phyloP scores from a whole-genome alignment of 768 basidiomycete genomes.

The Lactarius indigo region DNA sequence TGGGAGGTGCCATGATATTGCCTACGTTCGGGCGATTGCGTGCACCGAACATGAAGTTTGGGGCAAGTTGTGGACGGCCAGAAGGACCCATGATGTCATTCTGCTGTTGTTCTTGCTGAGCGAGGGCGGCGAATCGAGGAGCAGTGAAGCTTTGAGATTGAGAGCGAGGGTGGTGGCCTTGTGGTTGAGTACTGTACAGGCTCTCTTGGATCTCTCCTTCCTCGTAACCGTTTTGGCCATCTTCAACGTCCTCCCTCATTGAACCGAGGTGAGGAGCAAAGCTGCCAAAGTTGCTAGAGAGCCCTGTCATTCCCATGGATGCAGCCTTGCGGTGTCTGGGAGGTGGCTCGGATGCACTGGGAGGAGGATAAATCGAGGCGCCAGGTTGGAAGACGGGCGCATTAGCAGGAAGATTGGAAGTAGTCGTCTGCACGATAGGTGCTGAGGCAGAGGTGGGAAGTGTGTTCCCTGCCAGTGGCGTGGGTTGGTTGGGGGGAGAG shows the following conservation, averaged over 20 bases:
- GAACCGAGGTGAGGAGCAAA: slow-evolving; percentile 79
- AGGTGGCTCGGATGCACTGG: slow-evolving; percentile 41
- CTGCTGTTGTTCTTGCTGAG: slow-evolving; percentile 53
- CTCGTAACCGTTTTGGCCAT: slow-evolving; percentile 50
- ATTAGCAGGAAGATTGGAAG: slow-evolving; percentile 57
- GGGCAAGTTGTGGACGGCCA: slow-evolving; percentile 85
- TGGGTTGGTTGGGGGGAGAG: slow-evolving; percentile 54
- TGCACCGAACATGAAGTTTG: slow-evolving; percentile 87
- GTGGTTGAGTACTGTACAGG: slow-evolving; percentile 40
- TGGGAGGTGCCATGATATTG: slow-evolving; percentile 62
- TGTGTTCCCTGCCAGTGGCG: slow-evolving; percentile 39
- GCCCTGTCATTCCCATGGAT: slow-evolving; percentile 59
- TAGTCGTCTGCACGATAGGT: slow-evolving; percentile 42
- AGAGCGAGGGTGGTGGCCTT: slow-evolving; percentile 64
- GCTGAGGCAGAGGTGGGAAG: slow-evolving; percentile 40
- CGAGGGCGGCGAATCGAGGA: slow-evolving; percentile 82
- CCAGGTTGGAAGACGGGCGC: slow-evolving; percentile 77
- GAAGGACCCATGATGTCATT: slow-evolving; percentile 60
- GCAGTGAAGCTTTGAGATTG: slow-evolving; percentile 84
- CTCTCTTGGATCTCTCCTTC: slow-evolving; percentile 76
- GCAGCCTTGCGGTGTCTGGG: slow-evolving; percentile 79
- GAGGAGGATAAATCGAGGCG: slow-evolving; percentile 50
- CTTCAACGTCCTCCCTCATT: slow-evolving; percentile 82
- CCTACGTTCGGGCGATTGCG: slow-evolving; percentile 45
- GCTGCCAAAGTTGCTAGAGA: slow-evolving; percentile 60